Evolutionary conservation across 1,284 basidiomycete species (phyloP).

Genomic region (Cystobasidium sp.): DNA sequence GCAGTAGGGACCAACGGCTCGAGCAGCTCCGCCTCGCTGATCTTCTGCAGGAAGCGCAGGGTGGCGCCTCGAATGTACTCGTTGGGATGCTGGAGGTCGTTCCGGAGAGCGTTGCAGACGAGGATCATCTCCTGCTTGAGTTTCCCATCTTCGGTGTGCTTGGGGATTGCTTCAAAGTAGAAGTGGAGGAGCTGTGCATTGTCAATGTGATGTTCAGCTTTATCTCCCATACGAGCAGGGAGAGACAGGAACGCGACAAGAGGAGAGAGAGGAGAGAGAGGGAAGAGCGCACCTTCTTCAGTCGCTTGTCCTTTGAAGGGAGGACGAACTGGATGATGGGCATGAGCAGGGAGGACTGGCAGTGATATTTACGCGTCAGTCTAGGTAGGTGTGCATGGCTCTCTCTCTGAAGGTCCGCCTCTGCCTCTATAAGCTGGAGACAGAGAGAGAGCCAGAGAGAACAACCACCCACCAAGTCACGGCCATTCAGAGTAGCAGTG

Average conservation of each 20-base stretch:
- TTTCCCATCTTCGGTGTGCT: slow-evolving; percentile 87
- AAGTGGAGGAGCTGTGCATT: slow-evolving; percentile 64
- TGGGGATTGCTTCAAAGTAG: slow-evolving; percentile 99
- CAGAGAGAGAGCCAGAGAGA: too few relatives aligned
- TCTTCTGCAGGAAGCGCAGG: slow-evolving; percentile 93
- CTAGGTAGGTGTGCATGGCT: not conserved
- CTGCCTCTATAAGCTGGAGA: not conserved
- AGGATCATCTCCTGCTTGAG: slow-evolving; percentile 21
- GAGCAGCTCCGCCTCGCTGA: slow-evolving; percentile 89
- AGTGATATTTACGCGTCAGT: not conserved
- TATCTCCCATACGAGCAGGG: not conserved
- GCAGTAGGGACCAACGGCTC: slow-evolving; percentile 95
- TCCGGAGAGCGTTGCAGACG: slow-evolving; percentile 88
- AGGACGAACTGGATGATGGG: slow-evolving; percentile 97
- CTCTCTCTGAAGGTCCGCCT: not conserved
- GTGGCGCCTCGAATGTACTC: slow-evolving; percentile 99
- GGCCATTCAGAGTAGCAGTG: slow-evolving; percentile 92
- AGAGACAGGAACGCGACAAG: not conserved
- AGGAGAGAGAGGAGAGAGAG: slow-evolving; percentile 57
- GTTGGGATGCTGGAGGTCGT: slow-evolving; percentile 99
- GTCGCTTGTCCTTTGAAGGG: slow-evolving; percentile 91
- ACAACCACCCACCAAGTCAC: slow-evolving; percentile 63
- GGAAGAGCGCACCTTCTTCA: slow-evolving; percentile 78
- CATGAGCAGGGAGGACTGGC: slow-evolving; percentile 72
- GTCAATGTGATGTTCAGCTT: not conserved